These are phyloP conservation scores for Neophaeococcomyces mojaviensis DNA, from an alignment of 2,329 filamentous ascomycete genomes.

Conservation along the genomic window DNA sequence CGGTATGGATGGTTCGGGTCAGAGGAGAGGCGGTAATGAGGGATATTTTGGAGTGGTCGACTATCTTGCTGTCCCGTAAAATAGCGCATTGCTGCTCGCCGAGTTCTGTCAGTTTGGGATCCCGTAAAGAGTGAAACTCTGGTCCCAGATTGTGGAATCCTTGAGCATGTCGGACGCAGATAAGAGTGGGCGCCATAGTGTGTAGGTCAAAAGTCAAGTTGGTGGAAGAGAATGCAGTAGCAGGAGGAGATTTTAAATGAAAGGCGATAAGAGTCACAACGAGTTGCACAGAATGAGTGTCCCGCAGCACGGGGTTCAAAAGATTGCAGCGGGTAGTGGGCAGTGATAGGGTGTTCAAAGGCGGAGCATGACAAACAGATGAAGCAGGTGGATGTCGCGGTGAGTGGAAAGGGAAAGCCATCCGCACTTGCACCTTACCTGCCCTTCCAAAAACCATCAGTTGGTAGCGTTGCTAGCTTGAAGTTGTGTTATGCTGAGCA, in stretches of 20 bases:
- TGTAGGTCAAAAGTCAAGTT: not conserved
- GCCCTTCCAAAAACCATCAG: not conserved
- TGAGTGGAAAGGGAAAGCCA: not conserved
- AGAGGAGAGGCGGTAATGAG: constrained; percentile 68
- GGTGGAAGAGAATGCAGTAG: not conserved
- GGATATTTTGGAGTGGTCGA: constrained; percentile 44
- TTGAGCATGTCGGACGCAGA: constrained; percentile 34
- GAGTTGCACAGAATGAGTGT: too few species aligned
- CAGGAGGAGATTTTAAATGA: too few species aligned
- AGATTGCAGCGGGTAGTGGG: too few species aligned
- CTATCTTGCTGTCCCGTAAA: constrained; percentile 52
- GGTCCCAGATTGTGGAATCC: constrained; percentile 71
- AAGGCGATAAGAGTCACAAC: too few species aligned
- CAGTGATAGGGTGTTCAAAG: not conserved
- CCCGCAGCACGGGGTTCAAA: too few species aligned
- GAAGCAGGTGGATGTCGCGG: not conserved
- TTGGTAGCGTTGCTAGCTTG: not conserved
- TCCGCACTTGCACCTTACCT: not conserved
- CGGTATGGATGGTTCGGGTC: constrained; percentile 72
- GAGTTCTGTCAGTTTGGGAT: constrained; percentile 69
- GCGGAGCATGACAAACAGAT: not conserved
- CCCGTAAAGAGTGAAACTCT: constrained; percentile 64
- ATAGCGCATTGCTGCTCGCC: constrained; percentile 66
- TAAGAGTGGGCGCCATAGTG: constrained; percentile 17
- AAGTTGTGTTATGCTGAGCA: not conserved